Base-by-base conservation (phyloP, 192 early-diverging fungal genomes). In the Dispira parvispora region DNA sequence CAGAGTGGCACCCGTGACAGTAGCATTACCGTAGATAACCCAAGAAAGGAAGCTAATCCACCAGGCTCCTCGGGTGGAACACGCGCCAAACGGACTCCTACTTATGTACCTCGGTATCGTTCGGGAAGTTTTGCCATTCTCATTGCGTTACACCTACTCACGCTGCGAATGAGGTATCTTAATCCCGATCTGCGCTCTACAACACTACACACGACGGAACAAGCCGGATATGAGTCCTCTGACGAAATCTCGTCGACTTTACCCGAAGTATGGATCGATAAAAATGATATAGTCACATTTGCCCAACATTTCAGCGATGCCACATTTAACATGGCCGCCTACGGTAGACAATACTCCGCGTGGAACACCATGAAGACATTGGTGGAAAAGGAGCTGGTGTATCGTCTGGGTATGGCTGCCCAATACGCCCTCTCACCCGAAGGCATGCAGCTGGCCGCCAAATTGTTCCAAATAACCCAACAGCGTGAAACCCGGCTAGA, bases 91-190 rank as follows among this genome's bases (percentile, higher is more conserved):
- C 65, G 2, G 55, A 57, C 46, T 46, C 57, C 63, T 0, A 44
- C 68, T 3, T 96, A 96, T 65, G 75, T 92, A 26, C 92, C 92
- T 26, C 62, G 73, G 42, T 85, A 82, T 63, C 78, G 90, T 3
- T 84, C 87, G 0, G 90, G 88, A 5, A 79, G 83, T 4, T 96
- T 90, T 70, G 89, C 82, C 4, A 83, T 96, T 42, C 69, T 96
- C 26, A 63, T 93, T 0, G 73, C 84, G 11, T 66, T 94, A 26
- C 68, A 79, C 58, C 21, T 71, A 43, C 54, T 76, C 46, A 64
- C 65, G 52, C 53, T 71, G 58, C 61, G 70, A 38, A 38, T 6
- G 32, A 38, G 32, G 32, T 38, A 38, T 38, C 32, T 38, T 38
- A 38, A 38, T 6, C 32, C 32, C 32, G 32, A 38, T 38, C 32